A percentile compares a stretch with the other conserved stretches of the same genome.
Conservation (phyloP, 345 rosid genomes). For the Brassica rapa region DNA sequence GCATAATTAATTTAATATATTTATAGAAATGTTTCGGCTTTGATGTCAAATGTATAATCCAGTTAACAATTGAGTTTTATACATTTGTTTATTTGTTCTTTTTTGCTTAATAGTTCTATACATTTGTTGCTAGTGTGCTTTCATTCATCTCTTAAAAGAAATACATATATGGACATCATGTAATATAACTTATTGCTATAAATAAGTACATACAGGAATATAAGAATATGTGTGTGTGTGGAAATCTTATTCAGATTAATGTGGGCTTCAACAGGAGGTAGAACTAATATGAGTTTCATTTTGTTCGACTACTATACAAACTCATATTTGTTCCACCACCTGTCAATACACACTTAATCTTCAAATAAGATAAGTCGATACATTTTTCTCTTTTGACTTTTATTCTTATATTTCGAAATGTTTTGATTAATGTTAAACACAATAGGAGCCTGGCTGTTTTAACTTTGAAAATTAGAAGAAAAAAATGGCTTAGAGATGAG, state of each 20-base stretch:
- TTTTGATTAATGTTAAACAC: neutral
- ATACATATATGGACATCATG: neutral
- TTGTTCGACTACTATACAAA: neutral
- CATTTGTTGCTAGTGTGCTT: neutral
- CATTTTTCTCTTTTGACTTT: neutral
- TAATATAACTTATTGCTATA: neutral
- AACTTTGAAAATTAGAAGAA: neutral
- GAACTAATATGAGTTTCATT: constrained; percentile 42
- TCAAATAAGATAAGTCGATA: neutral
- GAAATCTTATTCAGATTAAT: constrained; percentile 32
- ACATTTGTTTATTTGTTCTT: neutral
- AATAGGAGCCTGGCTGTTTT: neutral
- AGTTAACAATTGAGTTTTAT: neutral
- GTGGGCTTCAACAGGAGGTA: constrained; percentile 35
- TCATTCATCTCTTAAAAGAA: neutral
- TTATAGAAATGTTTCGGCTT: neutral
- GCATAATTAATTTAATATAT: neutral
- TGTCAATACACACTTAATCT: constrained; percentile 42
- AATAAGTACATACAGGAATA: neutral
- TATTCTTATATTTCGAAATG: neutral
- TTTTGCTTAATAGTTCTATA: neutral
- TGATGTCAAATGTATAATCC: neutral
- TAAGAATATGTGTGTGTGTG: neutral
- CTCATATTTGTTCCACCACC: constrained; percentile 50
- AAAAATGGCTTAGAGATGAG: neutral